Percentiles rank a stretch among this genome's conserved stretches.
Conservation (phyloP, 148 eudicot species). For the Agrostemma githago region DNA sequence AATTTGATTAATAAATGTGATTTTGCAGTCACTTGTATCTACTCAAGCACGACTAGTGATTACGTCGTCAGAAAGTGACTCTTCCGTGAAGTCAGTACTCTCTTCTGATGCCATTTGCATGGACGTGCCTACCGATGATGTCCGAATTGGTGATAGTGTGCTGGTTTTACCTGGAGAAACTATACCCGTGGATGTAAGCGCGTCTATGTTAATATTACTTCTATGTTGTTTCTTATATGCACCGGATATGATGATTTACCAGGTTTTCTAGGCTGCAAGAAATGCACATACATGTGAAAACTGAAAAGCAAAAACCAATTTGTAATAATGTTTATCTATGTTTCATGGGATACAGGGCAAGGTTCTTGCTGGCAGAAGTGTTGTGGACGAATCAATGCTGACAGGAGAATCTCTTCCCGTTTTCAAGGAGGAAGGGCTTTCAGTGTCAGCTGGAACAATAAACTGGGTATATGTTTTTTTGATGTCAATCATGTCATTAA, state of each 20-base stretch:
- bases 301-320: background rate
- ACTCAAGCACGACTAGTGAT: conserved; percentile 86
- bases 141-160: conserved; percentile 74
- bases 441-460: conserved; percentile 84
- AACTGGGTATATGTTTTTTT: conserved; percentile 65
- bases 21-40: conserved; percentile 74
- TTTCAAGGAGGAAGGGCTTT: conserved; percentile 72
- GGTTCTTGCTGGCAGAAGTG: conserved; percentile 89
- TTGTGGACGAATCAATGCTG: conserved; percentile 98
- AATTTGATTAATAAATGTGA: background rate
- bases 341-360: conserved; percentile 49
- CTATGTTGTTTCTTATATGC: conserved; percentile 11
- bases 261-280: conserved; percentile 3
- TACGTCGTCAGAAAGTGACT: conserved; percentile 59
- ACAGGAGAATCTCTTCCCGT: conserved; percentile 97
- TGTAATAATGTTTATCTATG: conserved; percentile 12
- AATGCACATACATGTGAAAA: background rate
- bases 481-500: background rate
- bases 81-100: conserved; percentile 43
- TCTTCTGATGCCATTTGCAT: conserved; percentile 78
- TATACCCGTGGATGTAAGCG: conserved; percentile 85
- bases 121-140: conserved; percentile 85
- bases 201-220: conserved; percentile 9
- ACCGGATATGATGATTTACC: background rate
- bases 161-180: conserved; percentile 97